Evolutionary conservation across 345 rosid genomes (phyloP), one percentile per base, ranked within the genome.

Genomic region (Fremontodendron californicum): DNA sequence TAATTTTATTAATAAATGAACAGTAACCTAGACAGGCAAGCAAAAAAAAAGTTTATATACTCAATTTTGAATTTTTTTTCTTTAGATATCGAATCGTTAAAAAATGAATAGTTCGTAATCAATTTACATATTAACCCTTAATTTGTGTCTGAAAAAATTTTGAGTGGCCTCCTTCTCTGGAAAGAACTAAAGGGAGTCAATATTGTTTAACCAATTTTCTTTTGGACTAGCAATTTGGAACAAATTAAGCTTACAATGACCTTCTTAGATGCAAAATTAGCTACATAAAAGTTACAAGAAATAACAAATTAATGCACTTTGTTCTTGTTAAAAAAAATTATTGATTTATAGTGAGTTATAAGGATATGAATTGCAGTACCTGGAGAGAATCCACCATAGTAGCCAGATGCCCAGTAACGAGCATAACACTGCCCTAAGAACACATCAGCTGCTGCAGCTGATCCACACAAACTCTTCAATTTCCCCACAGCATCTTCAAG

Each of bases 351-450:
- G 0, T 16, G 60, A 37, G 19, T 42, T 67, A 42, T 7, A 42
- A 39, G 55, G 33, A 57, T 16, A 60, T 42, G 54, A 27, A 76
- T 31, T 15, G 12, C 54, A n/a, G n/a, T n/a, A 93, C 99, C 96
- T 84, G 97, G 73, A 33, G 90, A 70, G 78, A 63, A 39, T 62
- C 78, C 79, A 79, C 89, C 90, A 42, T 89, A 91, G 82, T 90
- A 89, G 76, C 96, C 98, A 16, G 94, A 89, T 2, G 92, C 94
- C 98, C 98, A 95, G 82, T 93, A 95, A 5, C 88, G 88, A 61
- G 92, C 96, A 78, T 88, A 93, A 55, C 99, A 95, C 85, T 93
- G 95, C 31, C 86, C 93, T 79, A 89, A 84, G 87, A 82, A 95
- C 62, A 93, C 93, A 57, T 90, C 97, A 3, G 90, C 96, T 0